Evolutionary conservation across 2,329 filamentous ascomycete species (phyloP), one percentile per base, ranked within the genome.

Genomic region (Chaetomium olivaceum): DNA sequence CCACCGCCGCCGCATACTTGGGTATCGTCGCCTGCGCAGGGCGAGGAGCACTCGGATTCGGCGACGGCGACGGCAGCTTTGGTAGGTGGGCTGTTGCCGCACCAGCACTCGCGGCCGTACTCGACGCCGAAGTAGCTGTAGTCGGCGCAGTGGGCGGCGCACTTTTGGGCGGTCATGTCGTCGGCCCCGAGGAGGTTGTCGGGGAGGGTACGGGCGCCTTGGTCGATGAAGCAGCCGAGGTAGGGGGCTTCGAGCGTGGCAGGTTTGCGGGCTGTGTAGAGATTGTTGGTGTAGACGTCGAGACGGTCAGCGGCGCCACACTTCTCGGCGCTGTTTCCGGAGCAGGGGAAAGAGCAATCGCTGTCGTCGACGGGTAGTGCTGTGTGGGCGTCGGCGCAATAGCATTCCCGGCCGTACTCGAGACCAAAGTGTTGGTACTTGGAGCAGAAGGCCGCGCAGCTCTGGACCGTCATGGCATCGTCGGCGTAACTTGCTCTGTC

Each of bases 21-120:
- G 27, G 57, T 67, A 19, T 63, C 48, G 33, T 73, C 68, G 27
- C 73, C 74, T 0, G 68, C 52, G 36, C 73, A 74, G 27, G 69
- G 61, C 19, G 72, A 58, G 52, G 63, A 68, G 65, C 74, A 76
- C 7, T 75, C 72, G 4, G 66, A 31, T 52, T 46, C 50, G 67
- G 67, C 43, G 33, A 12, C 9, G 33, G 9, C 8, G 1, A 3
- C 3, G 50, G 57, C 63, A 51, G 70, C 16, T 57, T 39, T 21
- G 48, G 63, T 55, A 63, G 70, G 67, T 3, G 74, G 61, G 1
- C 65, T 64, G 56, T 78, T 74, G 27, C 77, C 77, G 58, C 79
- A 81, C 73, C 77, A 80, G 70, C 80, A 82, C 68, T 80, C 75
- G 1, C 73, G 70, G 4, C 77, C 77, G 62, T 77, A 77, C 70